phyloP scores from a whole-genome alignment of 192 early-diverging fungal genomes.

The Umbelopsis sp. region DNA sequence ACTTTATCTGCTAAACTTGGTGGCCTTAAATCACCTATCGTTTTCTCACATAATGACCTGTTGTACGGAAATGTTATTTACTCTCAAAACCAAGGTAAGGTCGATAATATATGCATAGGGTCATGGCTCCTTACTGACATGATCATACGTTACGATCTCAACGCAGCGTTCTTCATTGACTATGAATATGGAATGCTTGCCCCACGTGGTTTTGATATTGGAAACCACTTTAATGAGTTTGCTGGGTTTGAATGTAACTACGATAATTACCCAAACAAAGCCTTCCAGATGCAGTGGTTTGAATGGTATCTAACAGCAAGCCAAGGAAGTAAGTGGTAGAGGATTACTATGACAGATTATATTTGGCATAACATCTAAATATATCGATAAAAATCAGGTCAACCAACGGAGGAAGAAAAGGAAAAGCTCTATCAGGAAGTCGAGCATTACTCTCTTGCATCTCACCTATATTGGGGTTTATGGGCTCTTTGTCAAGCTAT shows the following conservation, averaged over 20 bases:
- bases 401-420: slow-evolving; percentile 50
- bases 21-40: slow-evolving; percentile 71
- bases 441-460: slow-evolving; percentile 80
- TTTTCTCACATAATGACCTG: slow-evolving; percentile 94
- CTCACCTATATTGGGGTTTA: slow-evolving; percentile 92
- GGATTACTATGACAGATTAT: no score
- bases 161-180: slow-evolving; percentile 83
- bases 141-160: slow-evolving; percentile 1
- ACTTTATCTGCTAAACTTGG: slow-evolving; percentile 56
- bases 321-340: slow-evolving; percentile 34
- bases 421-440: slow-evolving; percentile 76
- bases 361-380: no score
- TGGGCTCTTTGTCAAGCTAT: slow-evolving; percentile 83
- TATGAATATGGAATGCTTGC: slow-evolving; percentile 90
- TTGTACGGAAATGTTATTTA: slow-evolving; percentile 90
- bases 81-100: slow-evolving; percentile 49
- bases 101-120: not conserved
- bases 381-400: slow-evolving; percentile 19
- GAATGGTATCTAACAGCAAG: slow-evolving; percentile 63
- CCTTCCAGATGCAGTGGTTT: slow-evolving; percentile 76
- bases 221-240: slow-evolving; percentile 95
- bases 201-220: slow-evolving; percentile 92
- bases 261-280: slow-evolving; percentile 72
- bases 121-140: not conserved
- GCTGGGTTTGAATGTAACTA: slow-evolving; percentile 98